These are phyloP conservation scores for Alternaria sp. DNA, from an alignment of 2,329 filamentous ascomycete species.

Conservation along the genomic window DNA sequence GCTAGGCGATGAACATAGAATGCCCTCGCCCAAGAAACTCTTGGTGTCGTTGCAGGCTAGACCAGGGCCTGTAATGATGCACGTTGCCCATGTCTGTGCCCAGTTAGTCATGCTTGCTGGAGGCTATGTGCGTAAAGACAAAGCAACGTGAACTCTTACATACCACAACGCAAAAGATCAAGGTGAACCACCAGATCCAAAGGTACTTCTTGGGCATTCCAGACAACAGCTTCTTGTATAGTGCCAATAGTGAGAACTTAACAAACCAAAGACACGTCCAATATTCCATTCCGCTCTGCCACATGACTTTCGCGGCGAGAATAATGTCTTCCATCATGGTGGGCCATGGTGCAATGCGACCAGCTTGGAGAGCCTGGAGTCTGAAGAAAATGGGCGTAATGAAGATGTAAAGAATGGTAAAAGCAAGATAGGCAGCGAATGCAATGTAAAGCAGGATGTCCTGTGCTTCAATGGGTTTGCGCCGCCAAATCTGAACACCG, in stretches of 20 bases:
- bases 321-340: constrained; percentile 40
- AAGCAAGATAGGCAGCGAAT: constrained; percentile 35
- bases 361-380: constrained; percentile 31
- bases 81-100: constrained; percentile 45
- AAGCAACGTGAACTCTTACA: constrained; percentile 5
- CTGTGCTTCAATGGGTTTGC: constrained; percentile 13
- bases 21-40: constrained; percentile 34
- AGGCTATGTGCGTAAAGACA: not conserved
- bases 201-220: constrained; percentile 40
- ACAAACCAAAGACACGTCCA: constrained; percentile 51
- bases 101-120: not conserved
- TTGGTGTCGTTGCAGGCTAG: constrained; percentile 41
- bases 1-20: constrained; percentile 31
- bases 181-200: constrained; percentile 47
- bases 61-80: constrained; percentile 45
- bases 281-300: constrained; percentile 47
- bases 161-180: constrained; percentile 45
- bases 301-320: constrained; percentile 47
- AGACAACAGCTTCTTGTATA: constrained; percentile 48
- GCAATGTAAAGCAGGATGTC: constrained; percentile 33
- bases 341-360: constrained; percentile 31
- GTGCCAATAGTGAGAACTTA: constrained; percentile 49
- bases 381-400: constrained; percentile 44
- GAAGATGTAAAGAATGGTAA: constrained; percentile 43
- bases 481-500: constrained; percentile 17